These are phyloP conservation scores for Fagopyrum homotropicum DNA, from an alignment of 148 eudicot species.

Conservation along the genomic window DNA sequence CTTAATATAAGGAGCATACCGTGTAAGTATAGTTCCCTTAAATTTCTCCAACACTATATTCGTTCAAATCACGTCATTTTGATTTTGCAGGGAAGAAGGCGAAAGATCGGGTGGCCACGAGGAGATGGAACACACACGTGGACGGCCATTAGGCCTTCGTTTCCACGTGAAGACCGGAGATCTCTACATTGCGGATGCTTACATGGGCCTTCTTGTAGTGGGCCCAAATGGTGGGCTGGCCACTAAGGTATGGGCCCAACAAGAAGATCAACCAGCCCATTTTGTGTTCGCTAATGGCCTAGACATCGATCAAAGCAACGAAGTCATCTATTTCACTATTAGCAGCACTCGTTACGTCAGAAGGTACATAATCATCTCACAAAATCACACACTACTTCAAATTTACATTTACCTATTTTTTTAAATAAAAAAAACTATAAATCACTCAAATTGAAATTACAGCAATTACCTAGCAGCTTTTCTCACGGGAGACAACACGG, in stretches of 20 bases:
- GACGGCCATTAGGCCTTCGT: conserved; percentile 71
- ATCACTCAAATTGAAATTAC: conserved; percentile 2
- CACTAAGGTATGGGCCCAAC: conserved; percentile 25
- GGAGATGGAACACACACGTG: conserved; percentile 57
- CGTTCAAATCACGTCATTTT: background rate
- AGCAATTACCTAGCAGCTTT: conserved; percentile 53
- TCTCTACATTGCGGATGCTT: conserved; percentile 73
- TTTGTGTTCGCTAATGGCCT: conserved; percentile 56
- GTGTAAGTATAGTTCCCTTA: no score
- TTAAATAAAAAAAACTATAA: no score
- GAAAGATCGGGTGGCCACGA: conserved; percentile 25
- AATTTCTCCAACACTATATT: no score
- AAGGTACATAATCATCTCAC: conserved; percentile 27
- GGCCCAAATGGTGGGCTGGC: conserved; percentile 76
- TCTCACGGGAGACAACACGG: conserved; percentile 50
- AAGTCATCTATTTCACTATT: conserved; percentile 61
- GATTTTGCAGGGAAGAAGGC: conserved; percentile 35
- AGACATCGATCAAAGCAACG: conserved; percentile 55
- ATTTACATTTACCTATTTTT: background rate
- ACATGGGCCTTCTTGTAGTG: conserved; percentile 76
- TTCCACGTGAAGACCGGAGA: conserved; percentile 53
- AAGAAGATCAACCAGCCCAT: conserved; percentile 38
- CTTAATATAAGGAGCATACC: no score
- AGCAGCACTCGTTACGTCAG: conserved; percentile 58
- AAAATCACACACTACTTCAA: background rate